phyloP scores from a whole-genome alignment of 2,329 filamentous ascomycete species.

The Penicillium sp. region DNA sequence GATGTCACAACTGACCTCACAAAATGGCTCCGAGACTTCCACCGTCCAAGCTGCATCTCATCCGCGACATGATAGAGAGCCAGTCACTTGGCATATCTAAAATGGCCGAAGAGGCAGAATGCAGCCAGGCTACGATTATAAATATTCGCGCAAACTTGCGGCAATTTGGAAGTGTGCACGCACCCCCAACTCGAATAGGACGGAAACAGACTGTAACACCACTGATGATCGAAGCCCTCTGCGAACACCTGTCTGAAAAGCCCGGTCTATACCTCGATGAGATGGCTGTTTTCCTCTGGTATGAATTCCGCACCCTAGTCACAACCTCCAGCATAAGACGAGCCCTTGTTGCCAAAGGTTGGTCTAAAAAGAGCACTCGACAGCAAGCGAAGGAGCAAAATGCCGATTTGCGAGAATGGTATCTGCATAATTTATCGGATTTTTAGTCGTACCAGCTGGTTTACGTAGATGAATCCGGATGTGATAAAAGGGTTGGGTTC shows the following conservation, averaged over 20 bases:
- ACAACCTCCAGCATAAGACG: background rate
- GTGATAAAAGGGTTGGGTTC: background rate
- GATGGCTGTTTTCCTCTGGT: background rate
- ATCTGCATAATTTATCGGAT: background rate
- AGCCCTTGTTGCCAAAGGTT: background rate
- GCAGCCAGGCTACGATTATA: background rate
- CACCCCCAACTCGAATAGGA: background rate
- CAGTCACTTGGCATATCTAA: background rate
- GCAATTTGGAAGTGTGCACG: background rate
- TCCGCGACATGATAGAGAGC: background rate
- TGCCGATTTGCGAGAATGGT: background rate
- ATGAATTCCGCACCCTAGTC: background rate
- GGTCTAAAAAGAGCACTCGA: background rate
- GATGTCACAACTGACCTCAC: background rate
- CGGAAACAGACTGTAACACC: background rate
- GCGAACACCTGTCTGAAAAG: background rate
- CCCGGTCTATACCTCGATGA: background rate
- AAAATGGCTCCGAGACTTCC: background rate
- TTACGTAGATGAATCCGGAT: background rate
- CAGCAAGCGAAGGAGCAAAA: background rate
- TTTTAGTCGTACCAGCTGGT: background rate
- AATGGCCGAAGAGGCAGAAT: constrained; percentile 1
- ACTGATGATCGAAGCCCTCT: background rate
- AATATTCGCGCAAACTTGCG: background rate
- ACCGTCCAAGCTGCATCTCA: background rate